Conservation (phyloP, 306 rosid species). For the Sechiopsis laciniata region DNA sequence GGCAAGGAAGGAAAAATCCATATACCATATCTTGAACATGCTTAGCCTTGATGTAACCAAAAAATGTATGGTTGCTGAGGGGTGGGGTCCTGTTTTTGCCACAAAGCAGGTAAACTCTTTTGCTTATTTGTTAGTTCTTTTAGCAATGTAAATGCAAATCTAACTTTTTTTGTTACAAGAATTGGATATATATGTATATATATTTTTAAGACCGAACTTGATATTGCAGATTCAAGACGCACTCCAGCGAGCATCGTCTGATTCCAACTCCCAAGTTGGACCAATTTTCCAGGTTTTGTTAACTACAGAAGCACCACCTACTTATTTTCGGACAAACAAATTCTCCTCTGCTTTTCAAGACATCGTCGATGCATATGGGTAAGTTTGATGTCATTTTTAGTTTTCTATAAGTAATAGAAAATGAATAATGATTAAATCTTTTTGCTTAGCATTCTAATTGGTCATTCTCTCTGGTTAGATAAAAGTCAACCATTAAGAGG, state of each 20-base stretch:
- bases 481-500: not conserved
- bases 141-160: not conserved
- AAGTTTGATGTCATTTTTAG: slow-evolving; percentile 14
- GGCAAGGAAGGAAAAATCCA: slow-evolving; percentile 91
- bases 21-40: slow-evolving; percentile 88
- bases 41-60: slow-evolving; percentile 92
- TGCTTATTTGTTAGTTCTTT: not conserved
- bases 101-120: slow-evolving; percentile 56
- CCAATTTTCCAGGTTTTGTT: slow-evolving; percentile 49
- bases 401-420: slow-evolving; percentile 9
- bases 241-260: no score
- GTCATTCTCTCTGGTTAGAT: not conserved
- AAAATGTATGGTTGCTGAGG: slow-evolving; percentile 94
- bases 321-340: slow-evolving; percentile 52
- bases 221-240: slow-evolving; percentile 26
- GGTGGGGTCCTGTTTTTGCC: slow-evolving; percentile 92
- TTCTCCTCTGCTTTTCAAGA: slow-evolving; percentile 60
- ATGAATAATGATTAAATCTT: not conserved
- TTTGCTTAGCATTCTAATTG: not conserved
- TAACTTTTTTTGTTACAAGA: not conserved
- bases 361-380: slow-evolving; percentile 61
- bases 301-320: slow-evolving; percentile 47
- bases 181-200: not conserved
- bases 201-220: not conserved
- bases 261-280: slow-evolving; percentile 54